Evolutionary conservation across 176 grass and related monocot genomes (phyloP), one percentile per base, ranked within the genome.

Genomic region (Lolium rigidum): DNA sequence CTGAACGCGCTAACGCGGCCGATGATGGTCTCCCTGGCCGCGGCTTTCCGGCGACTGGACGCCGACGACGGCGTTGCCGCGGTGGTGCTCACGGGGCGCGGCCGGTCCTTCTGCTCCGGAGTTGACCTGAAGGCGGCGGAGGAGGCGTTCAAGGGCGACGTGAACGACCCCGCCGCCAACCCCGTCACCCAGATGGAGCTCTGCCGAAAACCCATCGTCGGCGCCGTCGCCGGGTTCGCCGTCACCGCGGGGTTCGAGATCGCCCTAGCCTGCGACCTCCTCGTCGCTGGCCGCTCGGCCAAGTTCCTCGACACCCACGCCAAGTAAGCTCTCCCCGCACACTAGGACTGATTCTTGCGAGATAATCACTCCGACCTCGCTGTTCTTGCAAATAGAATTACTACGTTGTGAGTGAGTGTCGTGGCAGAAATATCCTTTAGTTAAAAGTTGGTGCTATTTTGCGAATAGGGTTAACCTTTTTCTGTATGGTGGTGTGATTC

Each of bases 221-320:
- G 91, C 14, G 93, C 93, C 35, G 50, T 98, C 71, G 89, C 88
- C 2, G 95, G 95, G 6, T 98, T 91, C 65, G 95, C 95, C 14
- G 86, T 98, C 77, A 98, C 93, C 6, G 95, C 91, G 1, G 95
- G 95, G 1, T 98, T 98, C 59, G 93, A 98, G 89, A 98, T 98
- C 52, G 85, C 89, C 10, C 95, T 98, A 7, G 89, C 95, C 43
- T 98, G 95, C 76, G 95, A 98, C 67, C 75, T 95, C 37, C 68
- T 98, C 14, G 83, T 98, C 4, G 95, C 95, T 5, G 91, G 91
- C 0, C 91, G 88, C 65, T 92, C 92, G 9, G 83, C 95, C 26
- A 98, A 95, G 83, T 95, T 98, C 82, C 46, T 98, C 15, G 95
- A 98, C 80, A 98, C 93, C 39, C 95, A 98, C 12, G 86, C 95